phyloP scores from a whole-genome alignment of 371 early-diverging fungal species.

The Umbelopsis sp. region DNA sequence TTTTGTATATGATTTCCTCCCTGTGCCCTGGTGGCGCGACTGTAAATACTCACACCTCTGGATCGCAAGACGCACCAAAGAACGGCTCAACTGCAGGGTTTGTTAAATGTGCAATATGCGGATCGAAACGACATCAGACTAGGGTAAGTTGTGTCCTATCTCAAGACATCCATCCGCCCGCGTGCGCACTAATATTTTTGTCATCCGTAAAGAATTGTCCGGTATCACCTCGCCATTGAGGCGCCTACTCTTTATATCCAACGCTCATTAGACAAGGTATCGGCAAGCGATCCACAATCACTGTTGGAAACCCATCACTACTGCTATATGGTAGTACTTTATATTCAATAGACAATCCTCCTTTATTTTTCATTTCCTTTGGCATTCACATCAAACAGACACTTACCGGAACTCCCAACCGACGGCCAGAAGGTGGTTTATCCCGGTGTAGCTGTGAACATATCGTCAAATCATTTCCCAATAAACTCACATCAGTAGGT shows the following conservation, averaged over 20 bases:
- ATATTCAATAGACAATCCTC: background rate
- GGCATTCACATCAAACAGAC: background rate
- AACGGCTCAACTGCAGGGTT: constrained; percentile 2
- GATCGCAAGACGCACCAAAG: background rate
- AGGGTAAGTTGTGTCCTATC: background rate
- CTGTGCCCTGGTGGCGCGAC: constrained; percentile 18
- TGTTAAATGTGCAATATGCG: constrained; percentile 12
- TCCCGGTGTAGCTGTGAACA: too few relatives aligned
- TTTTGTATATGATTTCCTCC: constrained; percentile 4
- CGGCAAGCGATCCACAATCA: background rate
- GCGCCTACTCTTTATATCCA: background rate
- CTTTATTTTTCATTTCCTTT: background rate
- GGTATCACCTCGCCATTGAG: constrained; percentile 18
- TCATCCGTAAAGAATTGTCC: constrained; percentile 16
- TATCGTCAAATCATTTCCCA: too few relatives aligned
- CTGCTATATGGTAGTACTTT: background rate
- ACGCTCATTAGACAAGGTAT: background rate
- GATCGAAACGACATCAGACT: constrained; percentile 15
- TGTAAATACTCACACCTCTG: constrained; percentile 6
- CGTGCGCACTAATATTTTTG: background rate
- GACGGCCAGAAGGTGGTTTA: too few relatives aligned
- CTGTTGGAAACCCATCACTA: background rate
- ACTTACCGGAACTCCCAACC: background rate
- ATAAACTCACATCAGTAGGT: too few relatives aligned
- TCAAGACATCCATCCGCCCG: background rate